Evolutionary conservation across 805 yeast species (phyloP), one percentile per base, ranked within the genome.

Genomic region (Brettanomyces custersianus): DNA sequence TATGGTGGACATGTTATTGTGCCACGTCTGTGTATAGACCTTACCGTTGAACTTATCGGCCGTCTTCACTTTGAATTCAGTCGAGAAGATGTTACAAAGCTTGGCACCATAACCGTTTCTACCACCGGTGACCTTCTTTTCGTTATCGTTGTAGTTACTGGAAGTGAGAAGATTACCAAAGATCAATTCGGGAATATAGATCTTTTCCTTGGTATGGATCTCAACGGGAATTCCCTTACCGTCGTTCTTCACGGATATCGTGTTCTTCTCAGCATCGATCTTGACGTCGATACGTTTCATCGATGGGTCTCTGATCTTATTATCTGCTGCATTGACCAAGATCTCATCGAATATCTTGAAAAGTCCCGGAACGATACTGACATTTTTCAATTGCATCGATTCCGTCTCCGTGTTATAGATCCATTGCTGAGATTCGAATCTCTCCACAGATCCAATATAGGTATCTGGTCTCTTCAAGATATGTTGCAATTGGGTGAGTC

Each of bases 71-170:
- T 67, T 71, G 54, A 92, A 92, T 50, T 81, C 80, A 4, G 87
- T 82, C 19, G 96, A 86, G 58, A 90, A 92, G 43, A 92, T 92
- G 58, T 92, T 92, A 74, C 98, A 92, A 38, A 92, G 65, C 56
- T 92, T 92, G 33, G 98, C 98, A 60, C 98, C 98, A 55, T 78
- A 92, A 44, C 98, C 98, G 56, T 92, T 92, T 66, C 98, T 77
- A 59, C 98, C 98, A 65, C 98, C 98, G 2, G 95, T 85, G 23
- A 92, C 96, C 59, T 92, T 92, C 60, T 85, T 84, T 52, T 92
- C 84, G 44, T 90, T 75, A 57, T 92, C 98, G 57, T 92, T 95
- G 57, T 92, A 92, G 61, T 92, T 92, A 20, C 95, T 84, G 2
- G 97, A 88, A 0, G 98, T 92, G 45, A 92, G 72, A 41, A 92